Evolutionary conservation across 192 early-diverging fungal genomes (phyloP).

Genomic region (Mortierella hygrophila): DNA sequence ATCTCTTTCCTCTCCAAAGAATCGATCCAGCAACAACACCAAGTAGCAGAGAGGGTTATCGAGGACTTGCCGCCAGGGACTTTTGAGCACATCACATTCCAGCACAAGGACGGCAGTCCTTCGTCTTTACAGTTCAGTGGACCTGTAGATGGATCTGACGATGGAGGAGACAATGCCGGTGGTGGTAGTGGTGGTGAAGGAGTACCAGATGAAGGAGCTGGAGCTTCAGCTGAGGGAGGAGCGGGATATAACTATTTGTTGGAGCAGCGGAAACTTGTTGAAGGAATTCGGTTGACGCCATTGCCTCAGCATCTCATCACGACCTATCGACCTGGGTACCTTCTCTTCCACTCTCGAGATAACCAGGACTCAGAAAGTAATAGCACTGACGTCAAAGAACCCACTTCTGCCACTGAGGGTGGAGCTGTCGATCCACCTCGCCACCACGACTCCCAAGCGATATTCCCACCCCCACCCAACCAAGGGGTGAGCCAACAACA

Average conservation of each 20-base stretch:
- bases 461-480: neutral
- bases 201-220: neutral
- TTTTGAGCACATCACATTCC: conserved; percentile 23
- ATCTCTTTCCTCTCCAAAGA: neutral
- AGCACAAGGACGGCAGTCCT: neutral
- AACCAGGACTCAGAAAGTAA: neutral
- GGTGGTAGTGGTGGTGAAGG: too few relatives aligned
- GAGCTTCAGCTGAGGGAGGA: neutral
- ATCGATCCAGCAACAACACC: neutral
- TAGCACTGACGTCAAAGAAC: neutral
- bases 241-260: conserved; percentile 13
- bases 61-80: neutral
- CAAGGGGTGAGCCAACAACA: neutral
- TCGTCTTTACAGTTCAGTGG: neutral
- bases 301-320: conserved; percentile 36
- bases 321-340: conserved; percentile 37
- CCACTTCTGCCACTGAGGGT: neutral
- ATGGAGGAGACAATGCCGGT: neutral
- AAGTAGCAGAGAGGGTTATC: neutral
- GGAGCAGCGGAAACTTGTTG: conserved; percentile 27
- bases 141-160: neutral
- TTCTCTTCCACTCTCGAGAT: neutral
- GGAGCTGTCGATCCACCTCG: neutral
- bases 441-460: neutral
- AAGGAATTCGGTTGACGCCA: conserved; percentile 15